Evolutionary conservation across 2,329 filamentous ascomycete genomes (phyloP), one percentile per base, ranked within the genome.

Genomic region (Colletotrichum brevisporum): DNA sequence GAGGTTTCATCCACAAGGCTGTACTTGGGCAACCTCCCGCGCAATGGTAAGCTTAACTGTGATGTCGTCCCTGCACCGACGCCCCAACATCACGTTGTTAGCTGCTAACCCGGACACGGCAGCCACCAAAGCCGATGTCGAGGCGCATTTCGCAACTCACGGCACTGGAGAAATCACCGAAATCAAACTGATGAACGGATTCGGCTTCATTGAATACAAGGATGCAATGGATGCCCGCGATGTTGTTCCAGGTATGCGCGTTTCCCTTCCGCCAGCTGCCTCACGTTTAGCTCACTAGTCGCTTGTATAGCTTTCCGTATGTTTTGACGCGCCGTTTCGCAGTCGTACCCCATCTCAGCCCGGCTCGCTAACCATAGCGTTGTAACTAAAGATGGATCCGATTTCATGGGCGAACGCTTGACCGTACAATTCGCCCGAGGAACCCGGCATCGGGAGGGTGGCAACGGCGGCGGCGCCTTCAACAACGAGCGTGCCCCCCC

Each of bases 141-240:
- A 98, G 85, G 90, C 91, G 77, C 95, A 98, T 83, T 99, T 99
- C 85, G 92, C 92, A 81, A 94, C 91, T 78, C 94, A 98, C 90
- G 96, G 95, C 80, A 95, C 94, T 76, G 96, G 96, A 82, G 94
- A 97, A 82, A 98, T 99, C 80, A 96, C 93, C 75, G 96, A 99
- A 86, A 95, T 99, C 85, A 99, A 99, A 87, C 90, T 99, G 73
- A 99, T 99, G 96, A 98, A 97, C 81, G 96, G 96, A 78, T 99
- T 99, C 80, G 96, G 96, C 81, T 99, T 99, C 86, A 97, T 99
- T 80, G 96, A 99, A 83, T 99, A 98, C 84, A 97, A 98, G 83
- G 96, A 98, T 85, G 91, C 94, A 68, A 94, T 98, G 92, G 96
- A 99, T 85, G 96, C 96, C 75, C 93, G 95, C 79, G 96, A 99